These are phyloP conservation scores for Ogataea siamensis DNA, from an alignment of 805 yeast species.

Conservation along the genomic window DNA sequence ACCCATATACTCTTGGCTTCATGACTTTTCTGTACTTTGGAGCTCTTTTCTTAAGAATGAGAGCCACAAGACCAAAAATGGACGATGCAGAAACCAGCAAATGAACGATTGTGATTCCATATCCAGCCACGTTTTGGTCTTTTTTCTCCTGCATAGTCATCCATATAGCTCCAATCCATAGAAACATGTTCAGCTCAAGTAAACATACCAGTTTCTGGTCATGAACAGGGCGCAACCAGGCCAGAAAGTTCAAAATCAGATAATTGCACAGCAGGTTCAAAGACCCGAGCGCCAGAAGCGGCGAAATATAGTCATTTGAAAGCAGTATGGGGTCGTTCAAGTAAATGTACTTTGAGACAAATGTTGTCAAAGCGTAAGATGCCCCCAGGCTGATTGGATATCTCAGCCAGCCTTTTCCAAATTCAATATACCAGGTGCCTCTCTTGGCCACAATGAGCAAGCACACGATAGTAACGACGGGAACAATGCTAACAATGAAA, in stretches of 20 bases:
- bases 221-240: slow-evolving; percentile 46
- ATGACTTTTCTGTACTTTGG: slow-evolving; percentile 19
- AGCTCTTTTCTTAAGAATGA: slow-evolving; percentile 35
- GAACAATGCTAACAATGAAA: slow-evolving; percentile 50
- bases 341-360: slow-evolving; percentile 41
- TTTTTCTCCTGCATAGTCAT: slow-evolving; percentile 48
- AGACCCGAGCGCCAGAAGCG: slow-evolving; percentile 48
- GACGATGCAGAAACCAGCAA: slow-evolving; percentile 45
- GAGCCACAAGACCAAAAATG: slow-evolving; percentile 51
- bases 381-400: slow-evolving; percentile 56
- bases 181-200: slow-evolving; percentile 49
- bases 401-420: slow-evolving; percentile 47
- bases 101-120: slow-evolving; percentile 46
- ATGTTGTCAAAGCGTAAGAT: slow-evolving; percentile 40
- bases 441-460: slow-evolving; percentile 45
- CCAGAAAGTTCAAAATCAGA: slow-evolving; percentile 46
- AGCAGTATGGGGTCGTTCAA: slow-evolving; percentile 46
- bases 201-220: slow-evolving; percentile 60
- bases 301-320: slow-evolving; percentile 49
- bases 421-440: slow-evolving; percentile 45
- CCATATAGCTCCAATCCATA: slow-evolving; percentile 57
- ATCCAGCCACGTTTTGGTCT: slow-evolving; percentile 54
- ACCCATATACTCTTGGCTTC: slow-evolving; percentile 24
- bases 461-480: slow-evolving; percentile 49
- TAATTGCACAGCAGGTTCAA: slow-evolving; percentile 55